Base-by-base conservation (phyloP, 257 asterid genomes). In the Ilex asprella region DNA sequence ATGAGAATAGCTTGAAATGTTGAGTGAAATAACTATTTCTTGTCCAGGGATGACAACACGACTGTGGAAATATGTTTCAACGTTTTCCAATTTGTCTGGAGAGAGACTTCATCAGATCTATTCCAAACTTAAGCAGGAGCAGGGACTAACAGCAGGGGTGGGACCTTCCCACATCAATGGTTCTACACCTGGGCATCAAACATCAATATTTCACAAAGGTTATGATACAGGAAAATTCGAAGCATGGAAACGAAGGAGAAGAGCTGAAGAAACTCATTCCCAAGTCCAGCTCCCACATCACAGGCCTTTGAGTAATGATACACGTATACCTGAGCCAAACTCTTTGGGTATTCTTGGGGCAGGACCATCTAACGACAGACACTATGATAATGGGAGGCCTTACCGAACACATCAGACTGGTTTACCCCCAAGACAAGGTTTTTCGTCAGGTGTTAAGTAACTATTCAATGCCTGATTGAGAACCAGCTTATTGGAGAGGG, bases 191-290 rank as follows among this genome's bases (percentile, higher is more conserved):
- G 89, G 78, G 72, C 82, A 74, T 65, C 84, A 73, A 62, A 46
- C 70, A 10, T 70, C 83, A 30, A 71, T 80, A 52, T 44, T 74
- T 61, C 81, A 86, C 51, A 82, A 89, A 74, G 96, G 91, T 76
- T 75, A 85, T 56, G 99, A 89, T 60, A 79, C 86, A 53, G 95
- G 69, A 55, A 93, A 79, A 73, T 89, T 87, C 60, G 99, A 93
- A 82, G 97, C 97, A 43, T 93, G 99, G 99, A 93, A 86, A 72
- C 80, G 97, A 59, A 78, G 88, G 75, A 93, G 86, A 82, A 79
- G 95, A 75, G 89, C 97, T 50, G 97, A 86, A 57, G 75, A 87
- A 52, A 95, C 85, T 68, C 75, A 82, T 21, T 75, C 81, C 61
- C 89, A 86, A 55, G 54, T 16, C 67, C 95, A 78, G 79, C 75